Evolutionary conservation across 768 basidiomycete genomes (phyloP).

Genomic region (Amanita polypyramis): DNA sequence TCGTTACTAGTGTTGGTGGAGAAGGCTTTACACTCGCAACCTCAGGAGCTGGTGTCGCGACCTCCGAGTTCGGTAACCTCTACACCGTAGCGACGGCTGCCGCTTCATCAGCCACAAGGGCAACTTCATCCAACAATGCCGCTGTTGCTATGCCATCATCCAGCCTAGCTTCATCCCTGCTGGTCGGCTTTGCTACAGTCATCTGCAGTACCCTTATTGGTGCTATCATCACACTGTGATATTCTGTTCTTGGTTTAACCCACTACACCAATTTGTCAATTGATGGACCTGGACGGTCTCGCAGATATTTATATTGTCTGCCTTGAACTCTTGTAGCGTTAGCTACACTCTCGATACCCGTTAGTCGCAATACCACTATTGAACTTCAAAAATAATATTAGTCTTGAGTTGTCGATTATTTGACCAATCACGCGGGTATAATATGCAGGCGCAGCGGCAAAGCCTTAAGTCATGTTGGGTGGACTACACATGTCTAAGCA

Average conservation of each 20-base stretch:
- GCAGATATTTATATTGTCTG: not conserved
- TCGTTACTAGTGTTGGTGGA: constrained; percentile 51
- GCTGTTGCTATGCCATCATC: constrained; percentile 16
- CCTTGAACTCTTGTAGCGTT: not conserved
- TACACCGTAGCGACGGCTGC: constrained; percentile 39
- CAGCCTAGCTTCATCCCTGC: constrained; percentile 19
- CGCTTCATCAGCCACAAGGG: constrained; percentile 14
- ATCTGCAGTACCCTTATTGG: constrained; percentile 30
- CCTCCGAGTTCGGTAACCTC: constrained; percentile 41
- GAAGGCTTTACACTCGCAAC: constrained; percentile 48
- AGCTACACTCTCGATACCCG: not conserved
- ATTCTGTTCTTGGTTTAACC: not conserved
- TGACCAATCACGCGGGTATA: too few species aligned
- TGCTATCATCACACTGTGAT: constrained; percentile 26
- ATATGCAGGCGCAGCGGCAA: not conserved
- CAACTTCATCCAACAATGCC: constrained; percentile 14
- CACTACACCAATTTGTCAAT: not conserved
- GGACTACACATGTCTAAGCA: not conserved
- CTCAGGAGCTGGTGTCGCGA: constrained; percentile 29
- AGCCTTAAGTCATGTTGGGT: not conserved
- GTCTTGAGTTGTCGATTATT: too few species aligned
- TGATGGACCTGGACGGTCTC: not conserved
- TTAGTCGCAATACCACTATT: not conserved
- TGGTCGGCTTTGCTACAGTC: constrained; percentile 25
- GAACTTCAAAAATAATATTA: too few species aligned